Evolutionary conservation across 202 grass and related monocot genomes (phyloP), one percentile per base, ranked within the genome.

Genomic region (Zoysia matrella): DNA sequence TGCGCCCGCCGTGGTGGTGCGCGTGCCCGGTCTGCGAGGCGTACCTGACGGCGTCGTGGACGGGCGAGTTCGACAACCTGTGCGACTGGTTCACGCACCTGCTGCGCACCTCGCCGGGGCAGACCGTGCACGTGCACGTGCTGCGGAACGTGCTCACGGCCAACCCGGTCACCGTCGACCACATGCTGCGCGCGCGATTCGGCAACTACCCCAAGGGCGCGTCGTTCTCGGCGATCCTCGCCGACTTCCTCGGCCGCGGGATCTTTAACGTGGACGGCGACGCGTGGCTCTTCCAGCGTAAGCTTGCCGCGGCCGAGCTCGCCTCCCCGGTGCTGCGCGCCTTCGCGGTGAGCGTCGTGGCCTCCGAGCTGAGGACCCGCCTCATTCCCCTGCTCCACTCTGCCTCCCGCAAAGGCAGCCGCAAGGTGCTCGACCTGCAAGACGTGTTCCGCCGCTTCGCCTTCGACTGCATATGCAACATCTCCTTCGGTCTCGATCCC

Each of bases 251-350:
- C 79, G 95, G 95, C 88, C 88, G 87, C 72, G 95, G 95, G 0
- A 98, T 98, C 22, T 98, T 98, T 7, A 98, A 95, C 88, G 92
- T 91, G 65, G 95, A 98, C 80, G 92, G 95, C 0, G 90, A 94
- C 48, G 70, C 78, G 0, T 98, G 92, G 95, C 71, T 87, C 4
- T 91, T 94, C 85, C 95, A 98, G 89, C 90, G 92, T 22, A 98
- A 98, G 90, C 65, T 95, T 30, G 90, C 95, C 13, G 72, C 78
- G 12, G 65, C 84, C 30, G 95, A 98, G 86, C 85, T 98, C 4
- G 60, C 86, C 0, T 82, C 80, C 18, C 71, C 88, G 12, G 74
- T 76, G 45, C 76, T 98, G 16, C 77, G 92, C 36, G 49, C 76
- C 43, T 93, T 86, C 76, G 80, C 92, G 9, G 67, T 74, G 3